These are phyloP conservation scores for Monascus ruber DNA, from an alignment of 2,329 filamentous ascomycete genomes.

Conservation along the genomic window DNA sequence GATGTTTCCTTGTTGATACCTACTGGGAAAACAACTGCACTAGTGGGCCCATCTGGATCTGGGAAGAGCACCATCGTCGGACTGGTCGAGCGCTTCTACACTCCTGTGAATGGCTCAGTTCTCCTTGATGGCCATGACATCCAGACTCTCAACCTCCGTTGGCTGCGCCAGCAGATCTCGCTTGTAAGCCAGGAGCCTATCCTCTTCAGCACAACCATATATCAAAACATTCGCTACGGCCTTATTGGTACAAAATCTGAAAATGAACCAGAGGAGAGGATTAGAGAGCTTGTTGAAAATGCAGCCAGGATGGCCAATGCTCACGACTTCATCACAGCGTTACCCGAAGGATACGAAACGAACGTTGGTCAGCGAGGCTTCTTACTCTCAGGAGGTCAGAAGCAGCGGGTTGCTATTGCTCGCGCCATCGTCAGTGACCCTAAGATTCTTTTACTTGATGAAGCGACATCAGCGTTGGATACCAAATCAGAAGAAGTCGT, in stretches of 20 bases:
- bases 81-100: constrained; percentile 86
- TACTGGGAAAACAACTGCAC: constrained; percentile 80
- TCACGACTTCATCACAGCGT: constrained; percentile 72
- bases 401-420: constrained; percentile 92
- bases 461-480: constrained; percentile 87
- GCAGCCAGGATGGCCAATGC: constrained; percentile 88
- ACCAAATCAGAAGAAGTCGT: constrained; percentile 92
- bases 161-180: constrained; percentile 85
- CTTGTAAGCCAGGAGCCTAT: constrained; percentile 89
- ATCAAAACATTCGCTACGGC: constrained; percentile 79
- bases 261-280: constrained; percentile 53
- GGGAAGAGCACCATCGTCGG: constrained; percentile 94
- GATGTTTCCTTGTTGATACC: constrained; percentile 69
- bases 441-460: constrained; percentile 83
- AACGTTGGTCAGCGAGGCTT: constrained; percentile 94
- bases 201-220: constrained; percentile 81
- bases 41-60: constrained; percentile 88
- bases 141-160: constrained; percentile 68
- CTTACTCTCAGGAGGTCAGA: constrained; percentile 85
- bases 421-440: constrained; percentile 83
- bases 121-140: constrained; percentile 76
- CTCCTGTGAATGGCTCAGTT: constrained; percentile 69
- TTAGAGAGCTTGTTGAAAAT: constrained; percentile 59
- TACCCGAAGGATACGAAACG: constrained; percentile 85
- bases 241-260: constrained; percentile 76